A percentile compares a stretch with the other conserved stretches of the same genome.
Conservation (phyloP, 2,329 filamentous ascomycete genomes). For the Grosmannia serpens region DNA sequence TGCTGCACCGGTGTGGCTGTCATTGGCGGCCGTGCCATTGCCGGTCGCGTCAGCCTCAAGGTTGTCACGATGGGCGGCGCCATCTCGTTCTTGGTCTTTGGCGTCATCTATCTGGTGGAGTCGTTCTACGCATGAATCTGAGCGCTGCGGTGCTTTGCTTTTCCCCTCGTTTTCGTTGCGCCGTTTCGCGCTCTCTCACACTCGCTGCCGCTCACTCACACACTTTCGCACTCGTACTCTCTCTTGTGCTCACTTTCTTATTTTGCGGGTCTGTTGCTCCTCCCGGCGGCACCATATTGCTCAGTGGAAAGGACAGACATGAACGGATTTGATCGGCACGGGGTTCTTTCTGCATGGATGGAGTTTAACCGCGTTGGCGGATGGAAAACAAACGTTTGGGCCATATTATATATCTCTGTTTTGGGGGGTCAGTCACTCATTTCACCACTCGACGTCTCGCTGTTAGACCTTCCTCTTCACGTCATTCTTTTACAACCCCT, state of each 20-base stretch:
- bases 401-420: background rate
- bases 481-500: background rate
- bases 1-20: slow-evolving; percentile 88
- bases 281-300: background rate
- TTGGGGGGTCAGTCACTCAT: background rate
- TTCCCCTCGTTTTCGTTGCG: background rate
- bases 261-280: background rate
- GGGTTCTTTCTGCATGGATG: slow-evolving; percentile 11
- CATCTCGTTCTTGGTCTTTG: slow-evolving; percentile 80
- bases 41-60: slow-evolving; percentile 86
- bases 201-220: background rate
- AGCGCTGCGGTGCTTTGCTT: background rate
- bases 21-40: slow-evolving; percentile 82
- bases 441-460: background rate
- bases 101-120: slow-evolving; percentile 82
- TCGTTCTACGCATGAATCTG: slow-evolving; percentile 40
- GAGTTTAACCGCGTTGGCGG: slow-evolving; percentile 11
- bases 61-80: slow-evolving; percentile 92
- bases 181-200: background rate
- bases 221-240: background rate
- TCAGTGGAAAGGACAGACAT: background rate
- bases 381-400: slow-evolving; percentile 6
- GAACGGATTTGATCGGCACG: background rate
- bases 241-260: background rate
- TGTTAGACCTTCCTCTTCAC: background rate